phyloP scores from a whole-genome alignment of 345 rosid species.

The Odontarrhena argentea region DNA sequence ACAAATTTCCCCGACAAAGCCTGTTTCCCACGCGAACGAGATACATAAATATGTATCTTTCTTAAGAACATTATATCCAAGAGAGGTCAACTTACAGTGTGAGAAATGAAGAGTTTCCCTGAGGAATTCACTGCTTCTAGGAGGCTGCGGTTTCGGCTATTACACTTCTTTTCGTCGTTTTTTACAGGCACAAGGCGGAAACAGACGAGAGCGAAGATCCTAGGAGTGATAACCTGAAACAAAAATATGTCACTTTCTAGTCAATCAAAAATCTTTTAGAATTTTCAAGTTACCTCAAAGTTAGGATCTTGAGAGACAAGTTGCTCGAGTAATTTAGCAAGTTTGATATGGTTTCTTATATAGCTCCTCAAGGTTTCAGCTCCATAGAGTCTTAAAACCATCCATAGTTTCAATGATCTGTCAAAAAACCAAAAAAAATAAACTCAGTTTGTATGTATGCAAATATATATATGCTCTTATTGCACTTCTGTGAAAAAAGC shows the following conservation, averaged over 20 bases:
- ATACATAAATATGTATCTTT: neutral
- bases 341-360: constrained; percentile 75
- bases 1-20: constrained; percentile 64
- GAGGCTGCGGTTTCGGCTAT: constrained; percentile 57
- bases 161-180: constrained; percentile 47
- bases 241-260: neutral
- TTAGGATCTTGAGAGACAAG: constrained; percentile 62
- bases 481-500: constrained; percentile 2
- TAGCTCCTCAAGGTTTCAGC: constrained; percentile 63
- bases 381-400: constrained; percentile 87
- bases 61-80: neutral
- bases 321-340: constrained; percentile 67
- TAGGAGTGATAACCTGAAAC: constrained; percentile 71
- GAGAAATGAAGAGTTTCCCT: constrained; percentile 78
- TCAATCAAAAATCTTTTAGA: neutral
- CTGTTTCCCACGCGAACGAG: constrained; percentile 40
- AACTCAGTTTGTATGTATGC: neutral
- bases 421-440: neutral
- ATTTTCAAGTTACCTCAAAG: constrained; percentile 63
- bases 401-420: constrained; percentile 92
- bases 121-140: constrained; percentile 78
- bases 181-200: constrained; percentile 56
- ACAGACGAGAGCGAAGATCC: constrained; percentile 75
- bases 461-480: neutral
- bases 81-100: constrained; percentile 56